Conservation (phyloP, 768 basidiomycete genomes). For the Suillus weaverae region DNA sequence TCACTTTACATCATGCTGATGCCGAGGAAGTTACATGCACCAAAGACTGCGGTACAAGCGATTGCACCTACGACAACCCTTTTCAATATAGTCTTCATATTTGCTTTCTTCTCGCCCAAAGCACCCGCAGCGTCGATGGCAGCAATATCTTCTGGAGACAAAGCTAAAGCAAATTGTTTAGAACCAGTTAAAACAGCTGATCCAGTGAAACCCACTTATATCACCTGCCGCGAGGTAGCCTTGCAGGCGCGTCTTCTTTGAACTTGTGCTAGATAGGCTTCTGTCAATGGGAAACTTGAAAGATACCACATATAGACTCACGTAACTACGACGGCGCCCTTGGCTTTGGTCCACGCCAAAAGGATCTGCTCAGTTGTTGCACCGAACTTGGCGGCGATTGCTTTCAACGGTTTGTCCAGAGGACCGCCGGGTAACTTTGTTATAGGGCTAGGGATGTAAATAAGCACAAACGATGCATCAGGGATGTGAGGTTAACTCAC, state of each 20-base stretch:
- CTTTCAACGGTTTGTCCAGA: constrained; percentile 56
- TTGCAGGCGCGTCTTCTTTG: constrained; percentile 62
- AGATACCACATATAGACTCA: constrained; percentile 25
- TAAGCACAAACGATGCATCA: constrained; percentile 39
- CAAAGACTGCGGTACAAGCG: neutral
- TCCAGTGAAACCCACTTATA: constrained; percentile 41
- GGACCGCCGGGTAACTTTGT: constrained; percentile 61
- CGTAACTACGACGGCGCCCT: constrained; percentile 68
- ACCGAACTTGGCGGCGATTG: constrained; percentile 40
- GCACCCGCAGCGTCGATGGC: constrained; percentile 57
- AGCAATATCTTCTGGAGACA: constrained; percentile 48
- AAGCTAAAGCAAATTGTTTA: constrained; percentile 12
- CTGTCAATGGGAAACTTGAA: constrained; percentile 1
- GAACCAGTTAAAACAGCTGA: neutral
- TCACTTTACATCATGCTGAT: neutral
- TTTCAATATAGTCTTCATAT: neutral
- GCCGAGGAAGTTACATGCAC: constrained; percentile 4
- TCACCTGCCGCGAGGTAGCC: constrained; percentile 72
- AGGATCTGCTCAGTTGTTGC: neutral
- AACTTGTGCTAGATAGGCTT: constrained; percentile 49
- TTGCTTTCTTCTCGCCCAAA: constrained; percentile 1
- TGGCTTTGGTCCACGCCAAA: constrained; percentile 42
- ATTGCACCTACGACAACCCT: constrained; percentile 6
- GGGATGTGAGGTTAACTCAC: constrained; percentile 19
- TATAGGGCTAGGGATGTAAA: constrained; percentile 35